Conservation (phyloP, 2,329 filamentous ascomycete genomes). For the Phialemoniopsis sp. region DNA sequence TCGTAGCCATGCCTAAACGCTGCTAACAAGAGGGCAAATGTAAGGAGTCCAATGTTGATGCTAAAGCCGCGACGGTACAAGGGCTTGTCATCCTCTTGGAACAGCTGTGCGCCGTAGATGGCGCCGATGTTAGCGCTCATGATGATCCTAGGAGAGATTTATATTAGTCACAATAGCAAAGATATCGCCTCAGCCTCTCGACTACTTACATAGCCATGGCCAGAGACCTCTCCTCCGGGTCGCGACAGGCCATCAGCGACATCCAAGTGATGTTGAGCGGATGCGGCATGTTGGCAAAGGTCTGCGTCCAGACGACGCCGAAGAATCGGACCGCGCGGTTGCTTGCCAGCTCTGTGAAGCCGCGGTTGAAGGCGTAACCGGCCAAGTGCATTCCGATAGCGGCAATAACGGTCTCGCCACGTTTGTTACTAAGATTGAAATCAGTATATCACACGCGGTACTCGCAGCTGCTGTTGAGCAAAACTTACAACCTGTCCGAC, state of each 20-base stretch:
- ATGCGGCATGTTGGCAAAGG: conserved; percentile 49
- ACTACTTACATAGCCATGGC: conserved; percentile 53
- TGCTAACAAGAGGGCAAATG: too few species aligned
- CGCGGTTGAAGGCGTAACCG: conserved; percentile 49
- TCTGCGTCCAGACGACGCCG: conserved; percentile 52
- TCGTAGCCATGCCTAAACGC: too few species aligned
- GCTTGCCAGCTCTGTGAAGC: conserved; percentile 41
- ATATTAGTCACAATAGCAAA: too few species aligned
- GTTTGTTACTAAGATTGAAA: conserved; percentile 43
- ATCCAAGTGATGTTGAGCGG: conserved; percentile 59
- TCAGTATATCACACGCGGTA: too few species aligned
- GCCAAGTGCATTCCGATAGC: conserved; percentile 42
- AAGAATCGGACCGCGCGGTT: conserved; percentile 42
- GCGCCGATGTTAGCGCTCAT: conserved; percentile 60
- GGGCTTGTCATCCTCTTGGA: conserved; percentile 46
- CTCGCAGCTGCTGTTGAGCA: too few species aligned
- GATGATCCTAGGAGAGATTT: conserved; percentile 51
- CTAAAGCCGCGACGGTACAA: conserved; percentile 47
- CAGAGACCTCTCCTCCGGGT: conserved; percentile 53
- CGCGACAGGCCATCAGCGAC: conserved; percentile 48
- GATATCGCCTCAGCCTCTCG: too few species aligned
- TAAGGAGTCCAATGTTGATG: conserved; percentile 37
- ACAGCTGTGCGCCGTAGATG: conserved; percentile 58
- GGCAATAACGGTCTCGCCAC: conserved; percentile 47
- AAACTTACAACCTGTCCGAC: too few species aligned